Base-by-base conservation (phyloP, 768 basidiomycete species). In the Rickenella mellea region DNA sequence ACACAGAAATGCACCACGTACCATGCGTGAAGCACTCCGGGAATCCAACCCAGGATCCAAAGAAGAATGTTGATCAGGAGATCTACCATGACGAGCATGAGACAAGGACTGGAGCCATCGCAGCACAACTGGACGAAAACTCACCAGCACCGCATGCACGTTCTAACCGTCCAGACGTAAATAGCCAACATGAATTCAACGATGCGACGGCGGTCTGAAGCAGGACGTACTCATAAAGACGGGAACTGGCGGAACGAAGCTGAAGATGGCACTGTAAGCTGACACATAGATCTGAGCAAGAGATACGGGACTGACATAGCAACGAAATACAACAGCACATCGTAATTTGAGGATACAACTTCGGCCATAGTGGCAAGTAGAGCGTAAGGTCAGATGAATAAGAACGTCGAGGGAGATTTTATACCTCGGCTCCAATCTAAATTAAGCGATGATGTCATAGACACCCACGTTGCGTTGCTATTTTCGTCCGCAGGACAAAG, bases 1-100 rank as follows among this genome's bases (percentile, higher is more conserved):
- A 10, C 15, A 36, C 24, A 17, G 15, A 10, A 12, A 19, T 10
- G n/a, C n/a, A 8, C 8, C 24, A 36, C 49, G 45, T 43, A 72
- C 72, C 69, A 74, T n/a, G 72, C 70, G 49, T 76, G 73, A 36
- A 74, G 54, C 6, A 73, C 62, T 22, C 71, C 73, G 9, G 73
- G 73, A 40, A 76, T 66, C 72, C 71, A 74, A 25, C 70, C 70
- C 7, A 74, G 54, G 25, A 72, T 54, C 47, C 57, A 59, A 4
- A 71, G 52, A 5, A 60, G 47, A 30, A 66, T 55, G 44, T 69
- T 68, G 40, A 66, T 65, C 52, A 55, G 56, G 37, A 68, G 53
- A 45, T 67, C 63, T 63, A 24, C n/a, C 21, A 20, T 21, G 12
- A 41, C n/a, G n/a, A n/a, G n/a, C n/a, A 20, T 12, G 19, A 30